Evolutionary conservation across 2,329 filamentous ascomycete genomes (phyloP), one percentile per base, ranked within the genome.

Genomic region (Colletotrichum destructivum): DNA sequence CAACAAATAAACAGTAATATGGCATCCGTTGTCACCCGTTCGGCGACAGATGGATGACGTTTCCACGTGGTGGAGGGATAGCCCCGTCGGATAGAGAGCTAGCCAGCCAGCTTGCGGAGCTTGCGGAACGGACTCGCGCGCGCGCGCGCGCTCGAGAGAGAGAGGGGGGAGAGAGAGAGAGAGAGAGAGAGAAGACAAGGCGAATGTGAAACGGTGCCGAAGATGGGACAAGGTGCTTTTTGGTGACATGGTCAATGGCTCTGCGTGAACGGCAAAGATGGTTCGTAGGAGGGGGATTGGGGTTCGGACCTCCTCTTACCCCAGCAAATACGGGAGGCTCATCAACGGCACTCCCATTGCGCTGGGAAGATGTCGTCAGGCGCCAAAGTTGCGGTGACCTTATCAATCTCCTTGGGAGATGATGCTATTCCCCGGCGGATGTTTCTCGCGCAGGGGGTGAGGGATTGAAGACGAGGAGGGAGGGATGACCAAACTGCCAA

Each of bases 331-430:
- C 67, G 44, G 54, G 54, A 13, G 35, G 38, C 35, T 21, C 26
- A 23, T 57, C 60, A 59, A 68, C 47, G 21, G 26, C 31, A 23
- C 35, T 47, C 23, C 44, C 40, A 31, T 11, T 16, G 16, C 38
- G 8, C 46, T 26, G 15, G 52, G 65, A 42, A 52, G 59, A 63
- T 63, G 69, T 69, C 65, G 69, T 63, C 65, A 69, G 57, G 23
- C 49, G 23, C n/a, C 44, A 42, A 69, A 70, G 51, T 54, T 46
- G 69, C 65, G 69, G 69, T 71, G 57, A 71, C 69, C 69, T 54
- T 62, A 46, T 46, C 64, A 42, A 31, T 42, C 35, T 61, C 62
- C 55, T 26, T 49, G 64, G 59, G 64, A 59, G 31, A 63, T 67
- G 63, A 67, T 46, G 63, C 23, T 61, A 2, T 16, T 42, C 18